Evolutionary conservation across 2,329 filamentous ascomycete species (phyloP).

Genomic region (Emmonsia crescens): DNA sequence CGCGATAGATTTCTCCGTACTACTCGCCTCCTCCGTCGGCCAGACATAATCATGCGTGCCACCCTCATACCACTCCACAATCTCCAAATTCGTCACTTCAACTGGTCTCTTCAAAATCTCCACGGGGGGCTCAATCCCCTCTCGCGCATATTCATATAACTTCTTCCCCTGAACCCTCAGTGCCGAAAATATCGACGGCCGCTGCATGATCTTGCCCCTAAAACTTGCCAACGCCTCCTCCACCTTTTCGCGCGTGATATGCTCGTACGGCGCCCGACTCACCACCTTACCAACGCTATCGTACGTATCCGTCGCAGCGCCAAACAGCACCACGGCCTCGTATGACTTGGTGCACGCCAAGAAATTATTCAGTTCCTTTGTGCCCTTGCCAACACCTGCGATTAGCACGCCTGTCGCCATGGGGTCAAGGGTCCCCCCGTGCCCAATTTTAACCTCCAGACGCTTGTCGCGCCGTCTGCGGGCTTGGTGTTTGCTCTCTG

Average conservation of each 20-base stretch:
- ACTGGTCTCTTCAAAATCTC: constrained; percentile 75
- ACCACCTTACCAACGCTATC: constrained; percentile 78
- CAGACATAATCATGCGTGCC: constrained; percentile 69
- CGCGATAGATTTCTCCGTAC: constrained; percentile 63
- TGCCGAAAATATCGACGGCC: constrained; percentile 85
- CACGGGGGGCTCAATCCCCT: constrained; percentile 73
- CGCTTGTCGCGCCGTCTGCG: constrained; percentile 51
- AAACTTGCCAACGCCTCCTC: constrained; percentile 67
- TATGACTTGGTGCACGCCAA: constrained; percentile 87
- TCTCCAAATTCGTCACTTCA: constrained; percentile 63
- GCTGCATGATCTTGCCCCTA: constrained; percentile 74
- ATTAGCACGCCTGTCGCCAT: constrained; percentile 89
- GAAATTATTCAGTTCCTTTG: constrained; percentile 69
- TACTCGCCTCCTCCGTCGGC: constrained; percentile 67
- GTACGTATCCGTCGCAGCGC: constrained; percentile 85
- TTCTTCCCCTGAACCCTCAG: constrained; percentile 89
- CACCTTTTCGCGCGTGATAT: constrained; percentile 68
- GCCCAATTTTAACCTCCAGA: constrained; percentile 79
- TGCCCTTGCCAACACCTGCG: constrained; percentile 74
- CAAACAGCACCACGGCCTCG: constrained; percentile 80
- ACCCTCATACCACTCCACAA: constrained; percentile 74
- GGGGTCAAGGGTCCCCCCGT: constrained; percentile 91
- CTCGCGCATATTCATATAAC: constrained; percentile 88
- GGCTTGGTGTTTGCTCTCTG: constrained; percentile 50
- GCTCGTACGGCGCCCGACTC: constrained; percentile 60